Conservation (phyloP, 371 early-diverging fungal genomes). For the Globomyces sp. region DNA sequence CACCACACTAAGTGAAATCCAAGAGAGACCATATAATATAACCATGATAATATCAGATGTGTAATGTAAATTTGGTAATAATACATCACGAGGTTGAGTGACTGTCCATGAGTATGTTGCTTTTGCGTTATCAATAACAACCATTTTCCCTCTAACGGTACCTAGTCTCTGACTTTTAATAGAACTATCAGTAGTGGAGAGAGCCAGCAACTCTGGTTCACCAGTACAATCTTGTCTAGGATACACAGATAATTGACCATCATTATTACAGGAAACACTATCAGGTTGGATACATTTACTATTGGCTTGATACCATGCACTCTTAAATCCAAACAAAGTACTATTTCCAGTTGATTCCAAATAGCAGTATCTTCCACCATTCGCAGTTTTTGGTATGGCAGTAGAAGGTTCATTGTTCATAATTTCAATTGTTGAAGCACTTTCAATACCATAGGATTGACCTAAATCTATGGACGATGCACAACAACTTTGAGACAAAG, state of each 20-base stretch:
- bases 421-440: neutral
- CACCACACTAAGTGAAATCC: neutral
- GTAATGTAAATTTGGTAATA: neutral
- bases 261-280: neutral
- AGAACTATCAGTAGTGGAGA: neutral
- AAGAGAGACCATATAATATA: neutral
- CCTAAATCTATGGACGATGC: neutral
- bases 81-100: neutral
- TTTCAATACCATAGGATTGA: neutral
- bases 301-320: constrained; percentile 3
- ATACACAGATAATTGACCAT: constrained; percentile 3
- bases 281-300: neutral
- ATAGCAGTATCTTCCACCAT: neutral
- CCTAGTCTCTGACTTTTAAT: neutral
- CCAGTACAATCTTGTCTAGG: neutral
- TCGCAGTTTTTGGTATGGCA: neutral
- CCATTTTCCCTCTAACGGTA: neutral
- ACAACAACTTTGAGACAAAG: neutral
- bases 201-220: neutral
- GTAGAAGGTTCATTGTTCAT: neutral
- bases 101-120: neutral
- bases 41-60: neutral
- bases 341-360: neutral
- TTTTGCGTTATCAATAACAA: neutral
- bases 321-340: constrained; percentile 4